These are phyloP conservation scores for Sporothrix pallida DNA, from an alignment of 2,329 filamentous ascomycete species.

Conservation along the genomic window DNA sequence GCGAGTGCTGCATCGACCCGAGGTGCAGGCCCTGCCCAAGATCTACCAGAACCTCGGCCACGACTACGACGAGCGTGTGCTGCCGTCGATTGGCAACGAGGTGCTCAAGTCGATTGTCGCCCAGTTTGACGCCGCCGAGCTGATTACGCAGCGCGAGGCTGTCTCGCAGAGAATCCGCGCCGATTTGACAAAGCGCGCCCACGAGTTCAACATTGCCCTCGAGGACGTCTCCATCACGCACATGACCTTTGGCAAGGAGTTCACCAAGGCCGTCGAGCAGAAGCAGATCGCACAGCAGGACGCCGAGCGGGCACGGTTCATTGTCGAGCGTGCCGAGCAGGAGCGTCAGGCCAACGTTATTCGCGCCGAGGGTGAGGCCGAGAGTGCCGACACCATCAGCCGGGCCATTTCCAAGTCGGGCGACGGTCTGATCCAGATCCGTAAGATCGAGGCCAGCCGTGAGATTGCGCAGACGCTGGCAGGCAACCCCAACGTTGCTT, in stretches of 20 bases:
- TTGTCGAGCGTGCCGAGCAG: constrained; percentile 98
- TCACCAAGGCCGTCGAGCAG: constrained; percentile 98
- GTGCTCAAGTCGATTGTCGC: constrained; percentile 98
- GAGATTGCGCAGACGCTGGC: constrained; percentile 93
- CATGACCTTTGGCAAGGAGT: constrained; percentile 99
- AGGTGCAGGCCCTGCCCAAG: constrained; percentile 86
- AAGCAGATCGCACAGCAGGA: constrained; percentile 99
- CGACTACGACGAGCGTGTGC: constrained; percentile 95
- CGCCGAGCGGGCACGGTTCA: constrained; percentile 94
- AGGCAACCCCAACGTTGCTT: constrained; percentile 92
- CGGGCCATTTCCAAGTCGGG: constrained; percentile 89
- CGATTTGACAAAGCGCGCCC: constrained; percentile 88
- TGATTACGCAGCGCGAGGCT: constrained; percentile 98
- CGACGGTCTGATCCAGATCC: constrained; percentile 92
- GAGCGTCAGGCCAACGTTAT: constrained; percentile 99
- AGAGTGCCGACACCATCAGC: constrained; percentile 93
- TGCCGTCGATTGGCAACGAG: constrained; percentile 98
- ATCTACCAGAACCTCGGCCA: constrained; percentile 83
- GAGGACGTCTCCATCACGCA: constrained; percentile 99
- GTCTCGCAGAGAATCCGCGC: constrained; percentile 92
- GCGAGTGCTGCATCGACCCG: constrained; percentile 92
- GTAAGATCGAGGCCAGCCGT: constrained; percentile 94
- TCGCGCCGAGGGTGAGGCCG: constrained; percentile 94
- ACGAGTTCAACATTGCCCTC: constrained; percentile 98
- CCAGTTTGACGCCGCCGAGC: constrained; percentile 97